Evolutionary conservation across 148 eudicot genomes (phyloP).

Genomic region (Linanthus parryae): DNA sequence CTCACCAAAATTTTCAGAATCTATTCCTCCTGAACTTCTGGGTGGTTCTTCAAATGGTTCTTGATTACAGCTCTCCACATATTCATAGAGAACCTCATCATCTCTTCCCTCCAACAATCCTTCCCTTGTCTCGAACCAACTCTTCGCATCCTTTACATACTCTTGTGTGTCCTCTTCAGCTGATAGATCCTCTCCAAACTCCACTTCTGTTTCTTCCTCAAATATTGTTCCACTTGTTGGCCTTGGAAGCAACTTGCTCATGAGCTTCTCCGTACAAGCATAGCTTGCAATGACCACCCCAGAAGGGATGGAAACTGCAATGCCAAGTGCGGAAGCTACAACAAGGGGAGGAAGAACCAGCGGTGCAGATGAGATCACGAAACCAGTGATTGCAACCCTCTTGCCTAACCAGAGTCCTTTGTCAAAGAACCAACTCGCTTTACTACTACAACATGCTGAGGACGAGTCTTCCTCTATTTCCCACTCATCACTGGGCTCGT

Average conservation of each 20-base stretch:
- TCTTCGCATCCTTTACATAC: background rate
- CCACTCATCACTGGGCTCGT: constrained; percentile 27
- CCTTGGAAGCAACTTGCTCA: constrained; percentile 49
- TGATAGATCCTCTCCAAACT: constrained; percentile 10
- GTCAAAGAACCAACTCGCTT: constrained; percentile 32
- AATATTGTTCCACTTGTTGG: constrained; percentile 11
- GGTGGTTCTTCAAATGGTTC: too few species aligned
- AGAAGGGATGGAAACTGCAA: constrained; percentile 52
- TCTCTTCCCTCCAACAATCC: background rate
- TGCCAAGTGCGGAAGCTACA: constrained; percentile 53
- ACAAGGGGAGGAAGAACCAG: constrained; percentile 68
- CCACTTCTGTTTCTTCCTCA: constrained; percentile 13
- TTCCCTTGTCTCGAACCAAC: background rate
- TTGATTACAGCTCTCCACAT: too few species aligned
- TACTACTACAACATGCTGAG: constrained; percentile 6
- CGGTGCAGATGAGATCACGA: constrained; percentile 58
- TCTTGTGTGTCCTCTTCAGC: constrained; percentile 6
- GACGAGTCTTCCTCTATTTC: constrained; percentile 15
- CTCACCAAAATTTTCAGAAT: too few species aligned
- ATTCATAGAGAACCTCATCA: too few species aligned
- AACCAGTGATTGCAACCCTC: constrained; percentile 43
- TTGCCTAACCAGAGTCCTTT: constrained; percentile 50
- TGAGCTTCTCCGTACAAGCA: constrained; percentile 64
- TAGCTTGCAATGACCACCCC: constrained; percentile 48
- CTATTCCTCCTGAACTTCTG: too few species aligned